Evolutionary conservation across 306 rosid species (phyloP).

Genomic region (Hylodesmum podocarpum): DNA sequence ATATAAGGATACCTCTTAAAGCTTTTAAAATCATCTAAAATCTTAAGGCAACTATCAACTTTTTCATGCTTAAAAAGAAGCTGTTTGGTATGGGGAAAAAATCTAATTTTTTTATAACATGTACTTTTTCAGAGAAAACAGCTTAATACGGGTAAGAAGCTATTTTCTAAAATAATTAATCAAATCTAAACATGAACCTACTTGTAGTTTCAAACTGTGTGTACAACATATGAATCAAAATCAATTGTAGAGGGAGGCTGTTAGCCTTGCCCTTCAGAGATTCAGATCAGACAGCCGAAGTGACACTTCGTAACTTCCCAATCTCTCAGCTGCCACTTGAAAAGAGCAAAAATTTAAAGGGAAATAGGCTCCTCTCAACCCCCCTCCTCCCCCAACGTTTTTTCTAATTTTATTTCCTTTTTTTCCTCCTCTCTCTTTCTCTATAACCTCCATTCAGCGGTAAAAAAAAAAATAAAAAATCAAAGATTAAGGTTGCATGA

Average conservation of each 20-base stretch:
- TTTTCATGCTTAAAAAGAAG: neutral
- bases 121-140: neutral
- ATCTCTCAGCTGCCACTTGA: conserved; percentile 6
- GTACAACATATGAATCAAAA: conserved; percentile 22
- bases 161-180: conserved; percentile 20
- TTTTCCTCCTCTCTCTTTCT: conserved; percentile 26
- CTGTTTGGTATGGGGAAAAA: neutral
- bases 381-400: neutral
- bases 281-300: conserved; percentile 12
- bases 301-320: conserved; percentile 6
- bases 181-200: conserved; percentile 6
- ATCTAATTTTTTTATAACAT: neutral
- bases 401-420: conserved; percentile 19
- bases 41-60: neutral
- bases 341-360: conserved; percentile 30
- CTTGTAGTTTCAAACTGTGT: neutral
- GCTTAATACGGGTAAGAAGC: neutral
- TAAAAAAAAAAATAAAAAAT: conserved; percentile 38
- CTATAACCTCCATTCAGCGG: conserved; percentile 37
- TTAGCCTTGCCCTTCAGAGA: conserved; percentile 18
- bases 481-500: conserved; percentile 47
- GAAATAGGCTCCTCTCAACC: neutral
- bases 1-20: neutral
- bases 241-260: conserved; percentile 15
- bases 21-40: neutral